Percentiles rank a stretch among this genome's conserved stretches.
These are phyloP conservation scores for Auxenochlorella pyrenoidosa DNA, from an alignment of 139 green algal species.

Conservation along the genomic window DNA sequence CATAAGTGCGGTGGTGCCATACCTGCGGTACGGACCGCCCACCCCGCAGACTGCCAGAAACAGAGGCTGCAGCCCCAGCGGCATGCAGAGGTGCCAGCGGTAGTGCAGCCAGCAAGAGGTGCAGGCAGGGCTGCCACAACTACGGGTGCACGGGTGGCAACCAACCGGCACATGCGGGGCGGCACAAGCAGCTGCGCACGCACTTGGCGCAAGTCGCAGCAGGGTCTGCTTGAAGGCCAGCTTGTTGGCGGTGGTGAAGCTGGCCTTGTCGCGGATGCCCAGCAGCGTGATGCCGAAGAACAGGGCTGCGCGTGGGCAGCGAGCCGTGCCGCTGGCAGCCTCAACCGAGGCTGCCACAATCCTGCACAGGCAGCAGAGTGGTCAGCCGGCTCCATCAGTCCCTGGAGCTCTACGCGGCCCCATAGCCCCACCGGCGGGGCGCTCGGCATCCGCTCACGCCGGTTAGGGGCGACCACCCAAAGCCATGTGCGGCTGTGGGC, in stretches of 20 bases:
- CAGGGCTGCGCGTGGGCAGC: not conserved
- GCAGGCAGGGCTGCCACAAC: not conserved
- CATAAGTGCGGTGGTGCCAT: too few relatives aligned
- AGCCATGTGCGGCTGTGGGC: not conserved
- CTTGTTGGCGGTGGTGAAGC: conserved; percentile 12
- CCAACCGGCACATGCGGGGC: not conserved
- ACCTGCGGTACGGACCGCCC: too few relatives aligned
- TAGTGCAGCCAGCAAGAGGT: too few relatives aligned
- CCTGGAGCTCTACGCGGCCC: too few relatives aligned
- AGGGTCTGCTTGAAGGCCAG: conserved; percentile 17
- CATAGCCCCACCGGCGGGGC: not conserved
- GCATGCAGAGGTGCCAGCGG: too few relatives aligned
- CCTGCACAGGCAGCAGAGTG: not conserved
- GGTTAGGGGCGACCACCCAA: not conserved
- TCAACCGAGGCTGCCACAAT: not conserved
- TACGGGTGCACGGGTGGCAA: not conserved
- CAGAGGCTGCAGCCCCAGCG: too few relatives aligned
- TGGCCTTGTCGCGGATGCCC: not conserved
- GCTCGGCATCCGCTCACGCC: not conserved
- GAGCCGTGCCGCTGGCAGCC: not conserved
- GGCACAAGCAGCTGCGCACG: not conserved
- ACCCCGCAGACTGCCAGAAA: not conserved
- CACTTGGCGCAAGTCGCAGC: not conserved
- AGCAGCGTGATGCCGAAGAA: conserved; percentile 22
- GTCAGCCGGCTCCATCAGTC: not conserved